Evolutionary conservation across 352 stramenopile genomes (phyloP).

Genomic region (Phytophthora syringae): DNA sequence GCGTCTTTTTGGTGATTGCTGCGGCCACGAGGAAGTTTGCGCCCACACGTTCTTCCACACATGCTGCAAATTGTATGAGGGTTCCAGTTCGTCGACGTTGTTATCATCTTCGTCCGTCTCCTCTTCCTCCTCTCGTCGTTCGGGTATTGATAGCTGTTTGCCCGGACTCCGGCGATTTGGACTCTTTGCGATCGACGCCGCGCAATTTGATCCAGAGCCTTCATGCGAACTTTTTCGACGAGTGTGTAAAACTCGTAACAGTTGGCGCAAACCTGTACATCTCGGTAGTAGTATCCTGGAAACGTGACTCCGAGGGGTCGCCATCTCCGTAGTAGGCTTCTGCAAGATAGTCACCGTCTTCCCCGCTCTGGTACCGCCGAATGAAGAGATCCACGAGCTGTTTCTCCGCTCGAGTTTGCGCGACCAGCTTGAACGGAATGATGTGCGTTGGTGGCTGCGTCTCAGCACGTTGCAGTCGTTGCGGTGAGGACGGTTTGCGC

Average conservation of each 20-base stretch:
- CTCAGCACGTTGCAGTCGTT: conserved; percentile 40
- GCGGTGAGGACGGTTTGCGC: conserved; percentile 45
- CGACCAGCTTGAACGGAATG: conserved; percentile 86
- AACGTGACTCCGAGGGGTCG: conserved; percentile 72
- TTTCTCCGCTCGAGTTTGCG: conserved; percentile 80
- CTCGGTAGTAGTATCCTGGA: conserved; percentile 85
- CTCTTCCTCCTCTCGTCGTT: conserved; percentile 30
- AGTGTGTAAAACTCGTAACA: conserved; percentile 86
- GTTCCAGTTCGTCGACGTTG: neutral
- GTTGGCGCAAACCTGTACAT: conserved; percentile 78
- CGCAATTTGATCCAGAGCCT: conserved; percentile 56
- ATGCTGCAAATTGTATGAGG: conserved; percentile 17
- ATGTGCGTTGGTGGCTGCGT: conserved; percentile 34
- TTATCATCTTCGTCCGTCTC: conserved; percentile 5
- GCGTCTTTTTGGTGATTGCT: conserved; percentile 70
- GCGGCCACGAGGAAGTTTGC: conserved; percentile 33
- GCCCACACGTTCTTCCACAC: conserved; percentile 53
- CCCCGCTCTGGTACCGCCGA: conserved; percentile 74
- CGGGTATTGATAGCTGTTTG: conserved; percentile 25
- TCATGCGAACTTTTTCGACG: conserved; percentile 77
- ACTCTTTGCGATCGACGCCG: conserved; percentile 13
- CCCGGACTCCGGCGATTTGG: conserved; percentile 16
- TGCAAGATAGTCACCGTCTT: conserved; percentile 79
- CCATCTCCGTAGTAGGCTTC: conserved; percentile 80
- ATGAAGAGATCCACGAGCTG: conserved; percentile 82